A percentile compares a stretch with the other conserved stretches of the same genome.
Conservation (phyloP, 108 stramenopile species). For the Aureococcus anophagefferens region DNA sequence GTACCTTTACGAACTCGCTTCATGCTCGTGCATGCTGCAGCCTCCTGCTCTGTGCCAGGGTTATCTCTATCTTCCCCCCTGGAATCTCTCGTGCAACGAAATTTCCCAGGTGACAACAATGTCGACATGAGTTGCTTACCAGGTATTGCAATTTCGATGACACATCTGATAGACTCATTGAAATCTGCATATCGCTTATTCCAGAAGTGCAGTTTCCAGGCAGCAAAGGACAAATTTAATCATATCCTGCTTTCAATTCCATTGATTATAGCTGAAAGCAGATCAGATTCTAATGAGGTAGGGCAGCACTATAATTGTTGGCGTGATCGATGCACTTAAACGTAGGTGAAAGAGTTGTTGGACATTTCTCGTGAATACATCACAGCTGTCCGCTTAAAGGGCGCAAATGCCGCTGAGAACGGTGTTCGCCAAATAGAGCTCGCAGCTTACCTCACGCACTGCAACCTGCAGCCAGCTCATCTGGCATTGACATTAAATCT, state of each 20-base stretch:
- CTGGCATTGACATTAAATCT: constrained; percentile 84
- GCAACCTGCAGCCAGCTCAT: constrained; percentile 93
- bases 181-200: constrained; percentile 79
- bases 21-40: constrained; percentile 64
- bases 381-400: constrained; percentile 88
- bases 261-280: constrained; percentile 64
- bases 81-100: constrained; percentile 53
- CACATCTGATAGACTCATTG: constrained; percentile 62
- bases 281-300: constrained; percentile 67
- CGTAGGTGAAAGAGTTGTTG: constrained; percentile 55
- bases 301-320: too few species aligned
- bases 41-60: constrained; percentile 72
- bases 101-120: constrained; percentile 45
- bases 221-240: constrained; percentile 60
- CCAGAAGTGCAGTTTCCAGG: constrained; percentile 88
- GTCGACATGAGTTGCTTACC: constrained; percentile 71
- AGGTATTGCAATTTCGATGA: constrained; percentile 48
- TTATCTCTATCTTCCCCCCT: constrained; percentile 35
- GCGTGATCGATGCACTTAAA: too few species aligned
- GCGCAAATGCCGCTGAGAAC: constrained; percentile 51
- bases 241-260: constrained; percentile 74
- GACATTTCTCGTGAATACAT: constrained; percentile 89
- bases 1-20: constrained; percentile 60
- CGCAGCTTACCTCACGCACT: constrained; percentile 98
- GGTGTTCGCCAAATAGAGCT: constrained; percentile 82